A percentile compares a stretch with the other conserved stretches of the same genome.
Conservation (phyloP, 176 grass and related monocot genomes). For the Poa annua region DNA sequence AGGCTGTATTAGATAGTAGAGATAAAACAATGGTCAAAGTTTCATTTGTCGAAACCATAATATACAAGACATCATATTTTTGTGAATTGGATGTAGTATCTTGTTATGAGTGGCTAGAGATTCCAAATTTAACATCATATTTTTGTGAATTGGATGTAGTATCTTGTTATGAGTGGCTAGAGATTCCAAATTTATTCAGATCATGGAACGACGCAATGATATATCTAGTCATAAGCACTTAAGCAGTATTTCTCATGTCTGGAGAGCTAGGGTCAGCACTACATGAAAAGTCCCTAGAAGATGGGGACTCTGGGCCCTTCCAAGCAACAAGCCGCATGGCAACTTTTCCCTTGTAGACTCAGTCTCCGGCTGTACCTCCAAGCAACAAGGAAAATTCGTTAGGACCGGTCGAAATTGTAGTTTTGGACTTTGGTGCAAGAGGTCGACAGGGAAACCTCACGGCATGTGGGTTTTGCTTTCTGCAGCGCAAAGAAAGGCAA, state of each 20-base stretch:
- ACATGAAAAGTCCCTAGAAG: not conserved
- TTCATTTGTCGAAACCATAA: not conserved
- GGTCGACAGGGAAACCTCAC: not conserved
- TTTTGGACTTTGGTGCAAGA: not conserved
- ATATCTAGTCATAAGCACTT: too few species aligned
- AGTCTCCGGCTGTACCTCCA: not conserved
- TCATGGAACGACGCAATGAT: too few species aligned
- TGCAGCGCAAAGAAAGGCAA: not conserved
- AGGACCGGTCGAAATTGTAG: too few species aligned
- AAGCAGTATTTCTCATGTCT: not conserved
- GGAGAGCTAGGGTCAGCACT: not conserved
- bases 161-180: too few species aligned
- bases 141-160: not conserved
- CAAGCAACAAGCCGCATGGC: not conserved
- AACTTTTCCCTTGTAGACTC: not conserved
- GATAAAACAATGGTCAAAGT: not conserved
- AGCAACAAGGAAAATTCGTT: not conserved
- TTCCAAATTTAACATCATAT: not conserved
- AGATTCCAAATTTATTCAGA: too few species aligned
- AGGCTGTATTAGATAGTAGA: too few species aligned
- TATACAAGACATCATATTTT: not conserved
- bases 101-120: not conserved
- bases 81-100: not conserved
- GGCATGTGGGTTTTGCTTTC: not conserved
- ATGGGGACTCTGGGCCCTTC: not conserved